These are phyloP conservation scores for Talaromyces ruber DNA, from an alignment of 495 filamentous ascomycete species.

Conservation along the genomic window DNA sequence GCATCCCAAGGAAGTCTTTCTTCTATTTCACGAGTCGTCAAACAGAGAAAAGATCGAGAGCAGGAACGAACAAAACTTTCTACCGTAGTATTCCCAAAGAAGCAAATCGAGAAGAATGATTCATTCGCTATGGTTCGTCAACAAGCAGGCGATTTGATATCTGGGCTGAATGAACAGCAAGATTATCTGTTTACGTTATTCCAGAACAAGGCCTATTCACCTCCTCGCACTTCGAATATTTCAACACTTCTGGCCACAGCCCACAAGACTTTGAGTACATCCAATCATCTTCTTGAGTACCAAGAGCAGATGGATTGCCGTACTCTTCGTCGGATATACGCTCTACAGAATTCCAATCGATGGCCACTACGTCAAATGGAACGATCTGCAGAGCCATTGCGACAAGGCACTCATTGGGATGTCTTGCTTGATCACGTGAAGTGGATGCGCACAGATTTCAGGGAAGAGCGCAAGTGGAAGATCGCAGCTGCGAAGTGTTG, in stretches of 20 bases:
- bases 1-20: slow-evolving; percentile 29
- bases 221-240: slow-evolving; percentile 50
- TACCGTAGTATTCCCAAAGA: slow-evolving; percentile 73
- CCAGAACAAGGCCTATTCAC: slow-evolving; percentile 54
- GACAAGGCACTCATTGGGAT: slow-evolving; percentile 72
- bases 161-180: slow-evolving; percentile 42
- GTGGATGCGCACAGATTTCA: slow-evolving; percentile 95
- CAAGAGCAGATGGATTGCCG: slow-evolving; percentile 78
- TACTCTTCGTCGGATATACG: slow-evolving; percentile 74
- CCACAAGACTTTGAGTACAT: slow-evolving; percentile 73
- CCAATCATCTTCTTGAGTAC: slow-evolving; percentile 65
- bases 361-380: slow-evolving; percentile 88
- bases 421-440: slow-evolving; percentile 83
- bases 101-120: slow-evolving; percentile 33
- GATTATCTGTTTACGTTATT: slow-evolving; percentile 85
- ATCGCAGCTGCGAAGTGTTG: slow-evolving; percentile 66
- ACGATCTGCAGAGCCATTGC: slow-evolving; percentile 65
- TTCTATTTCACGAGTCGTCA: slow-evolving; percentile 40
- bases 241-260: slow-evolving; percentile 63
- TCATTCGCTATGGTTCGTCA: slow-evolving; percentile 27
- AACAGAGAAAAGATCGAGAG: slow-evolving; percentile 47
- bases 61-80: slow-evolving; percentile 60
- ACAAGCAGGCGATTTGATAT: slow-evolving; percentile 38
- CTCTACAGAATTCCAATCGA: slow-evolving; percentile 76
- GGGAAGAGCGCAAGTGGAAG: slow-evolving; percentile 92